phyloP scores from a whole-genome alignment of 2,329 filamentous ascomycete genomes.

The Sporothrix protearum region DNA sequence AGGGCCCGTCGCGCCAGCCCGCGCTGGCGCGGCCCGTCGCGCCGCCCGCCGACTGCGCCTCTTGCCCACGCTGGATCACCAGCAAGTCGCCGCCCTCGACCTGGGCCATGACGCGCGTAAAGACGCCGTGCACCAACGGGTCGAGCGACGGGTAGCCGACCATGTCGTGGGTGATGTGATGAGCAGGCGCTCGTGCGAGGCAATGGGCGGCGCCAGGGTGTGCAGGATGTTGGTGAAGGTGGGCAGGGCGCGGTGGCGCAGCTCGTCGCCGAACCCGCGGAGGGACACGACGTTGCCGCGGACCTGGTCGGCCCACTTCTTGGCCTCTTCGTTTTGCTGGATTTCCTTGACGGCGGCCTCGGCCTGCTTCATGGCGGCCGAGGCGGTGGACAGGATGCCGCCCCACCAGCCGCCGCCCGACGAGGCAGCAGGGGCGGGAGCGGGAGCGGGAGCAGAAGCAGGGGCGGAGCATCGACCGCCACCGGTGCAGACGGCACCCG shows the following conservation, averaged over 20 bases:
- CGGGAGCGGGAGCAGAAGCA: not conserved
- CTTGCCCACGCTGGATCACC: slow-evolving; percentile 88
- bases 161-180: slow-evolving; percentile 98
- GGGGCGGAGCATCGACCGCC: slow-evolving; percentile 26
- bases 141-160: slow-evolving; percentile 92
- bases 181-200: slow-evolving; percentile 90
- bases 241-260: slow-evolving; percentile 80
- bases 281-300: slow-evolving; percentile 81
- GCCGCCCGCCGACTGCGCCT: slow-evolving; percentile 54
- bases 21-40: slow-evolving; percentile 38
- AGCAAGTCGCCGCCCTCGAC: slow-evolving; percentile 94
- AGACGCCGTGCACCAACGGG: slow-evolving; percentile 85
- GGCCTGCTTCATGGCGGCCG: slow-evolving; percentile 84
- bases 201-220: slow-evolving; percentile 92
- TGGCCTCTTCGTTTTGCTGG: slow-evolving; percentile 92
- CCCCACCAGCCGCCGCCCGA: slow-evolving; percentile 77
- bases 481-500: slow-evolving; percentile 29
- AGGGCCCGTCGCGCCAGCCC: slow-evolving; percentile 91
- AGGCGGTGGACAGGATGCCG: slow-evolving; percentile 75
- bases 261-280: slow-evolving; percentile 77
- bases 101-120: slow-evolving; percentile 96
- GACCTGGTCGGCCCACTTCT: slow-evolving; percentile 93
- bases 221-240: slow-evolving; percentile 94
- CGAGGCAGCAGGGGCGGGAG: not conserved
- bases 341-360: slow-evolving; percentile 93